Conservation (phyloP, 169 alveolate species). For the Perkinsus chesapeaki region DNA sequence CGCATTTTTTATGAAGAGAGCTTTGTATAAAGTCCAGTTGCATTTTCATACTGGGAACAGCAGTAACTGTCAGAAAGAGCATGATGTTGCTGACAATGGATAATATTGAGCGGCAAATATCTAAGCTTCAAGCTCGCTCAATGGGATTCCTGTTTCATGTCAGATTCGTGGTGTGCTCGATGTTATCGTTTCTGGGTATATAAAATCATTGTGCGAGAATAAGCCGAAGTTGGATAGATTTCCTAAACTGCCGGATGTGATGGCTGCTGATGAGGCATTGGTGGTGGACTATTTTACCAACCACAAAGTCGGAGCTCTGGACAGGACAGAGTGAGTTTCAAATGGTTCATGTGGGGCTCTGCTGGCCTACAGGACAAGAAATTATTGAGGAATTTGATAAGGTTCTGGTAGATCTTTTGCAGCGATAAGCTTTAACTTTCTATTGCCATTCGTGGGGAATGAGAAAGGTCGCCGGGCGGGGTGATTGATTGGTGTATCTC, state of each 20-base stretch:
- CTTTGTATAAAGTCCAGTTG: too few relatives aligned
- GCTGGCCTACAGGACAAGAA: too few relatives aligned
- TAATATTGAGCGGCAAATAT: too few relatives aligned
- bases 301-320: neutral
- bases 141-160: neutral
- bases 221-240: neutral
- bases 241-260: neutral
- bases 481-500: neutral
- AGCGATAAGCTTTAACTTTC: too few relatives aligned
- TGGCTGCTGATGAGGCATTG: neutral
- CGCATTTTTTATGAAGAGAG: too few relatives aligned
- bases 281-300: neutral
- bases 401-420: too few relatives aligned
- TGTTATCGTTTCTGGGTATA: neutral
- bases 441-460: neutral
- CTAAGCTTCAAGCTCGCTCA: too few relatives aligned
- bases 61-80: too few relatives aligned
- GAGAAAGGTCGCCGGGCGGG: neutral
- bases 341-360: too few relatives aligned
- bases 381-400: too few relatives aligned
- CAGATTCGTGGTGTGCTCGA: neutral
- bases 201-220: neutral
- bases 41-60: too few relatives aligned
- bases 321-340: neutral
- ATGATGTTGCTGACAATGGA: too few relatives aligned